phyloP scores from a whole-genome alignment of 768 basidiomycete genomes.

The Sporobolomyces pararoseus region DNA sequence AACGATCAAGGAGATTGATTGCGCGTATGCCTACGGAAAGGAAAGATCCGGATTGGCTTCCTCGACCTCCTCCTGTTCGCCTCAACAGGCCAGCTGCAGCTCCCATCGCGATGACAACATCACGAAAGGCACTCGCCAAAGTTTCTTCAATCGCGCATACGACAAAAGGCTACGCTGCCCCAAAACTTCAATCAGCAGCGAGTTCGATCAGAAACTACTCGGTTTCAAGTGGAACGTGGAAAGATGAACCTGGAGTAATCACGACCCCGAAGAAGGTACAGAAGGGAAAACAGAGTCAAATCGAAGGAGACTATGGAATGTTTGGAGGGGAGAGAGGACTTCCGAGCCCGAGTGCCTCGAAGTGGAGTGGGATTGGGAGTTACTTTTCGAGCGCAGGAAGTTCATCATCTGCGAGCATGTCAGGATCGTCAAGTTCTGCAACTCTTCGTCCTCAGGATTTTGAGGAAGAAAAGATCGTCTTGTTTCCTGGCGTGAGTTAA shows the following conservation, averaged over 20 bases:
- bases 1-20: too few species aligned
- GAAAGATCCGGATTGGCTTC: background rate
- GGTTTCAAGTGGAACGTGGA: background rate
- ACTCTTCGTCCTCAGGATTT: background rate
- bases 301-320: background rate
- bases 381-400: slow-evolving; percentile 15
- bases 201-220: background rate
- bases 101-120: background rate
- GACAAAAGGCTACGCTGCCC: slow-evolving; percentile 1
- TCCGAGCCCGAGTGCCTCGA: background rate
- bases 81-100: background rate
- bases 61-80: background rate
- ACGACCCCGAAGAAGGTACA: slow-evolving; percentile 12
- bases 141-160: slow-evolving; percentile 13
- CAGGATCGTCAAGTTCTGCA: background rate
- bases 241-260: slow-evolving; percentile 9
- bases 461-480: slow-evolving; percentile 30
- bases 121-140: slow-evolving; percentile 11
- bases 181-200: background rate
- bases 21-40: background rate
- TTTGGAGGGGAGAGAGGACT: background rate
- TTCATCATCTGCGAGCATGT: background rate
- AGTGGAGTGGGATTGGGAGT: slow-evolving; percentile 19
- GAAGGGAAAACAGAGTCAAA: background rate
- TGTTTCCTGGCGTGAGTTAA: slow-evolving; percentile 35